Base-by-base conservation (phyloP, 2,329 filamentous ascomycete genomes). In the Talaromyces sp. region DNA sequence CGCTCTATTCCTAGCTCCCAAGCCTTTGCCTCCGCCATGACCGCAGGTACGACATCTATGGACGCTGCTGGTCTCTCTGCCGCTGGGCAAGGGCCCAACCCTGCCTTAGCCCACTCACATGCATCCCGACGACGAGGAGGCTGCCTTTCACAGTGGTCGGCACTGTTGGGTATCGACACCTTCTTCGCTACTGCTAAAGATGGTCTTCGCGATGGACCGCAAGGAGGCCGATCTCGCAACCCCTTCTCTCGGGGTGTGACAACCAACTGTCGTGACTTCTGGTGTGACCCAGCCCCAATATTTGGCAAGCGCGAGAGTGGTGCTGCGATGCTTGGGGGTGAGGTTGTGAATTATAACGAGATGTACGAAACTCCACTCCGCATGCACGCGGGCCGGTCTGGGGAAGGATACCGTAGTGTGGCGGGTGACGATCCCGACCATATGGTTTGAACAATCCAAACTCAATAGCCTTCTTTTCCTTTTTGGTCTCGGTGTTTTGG, bases 211-310 rank as follows among this genome's bases (percentile, higher is more conserved):
- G 74, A 80, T 78, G 74, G 62, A 60, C 74, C 60, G 57, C 73
- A 63, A 54, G 67, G 62, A 75, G 81, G 60, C 58, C 79, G 80
- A 51, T 82, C 82, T 68, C 80, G 80, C 60, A 99, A 97, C 70
- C 92, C 92, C 0, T 99, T 93, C 72, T 93, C 86, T 52, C 82
- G 86, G 29, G 94, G 94, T 7, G 80, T 91, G 35, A 64, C 95
- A n/a, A 83, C 86, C 54, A 99, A 99, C 69, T 99, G 94, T 74
- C 88, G 85, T 61, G 95, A 99, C 73, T 99, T 99, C 71, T 97
- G 92, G 91, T 93, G 89, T 65, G 94, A 97, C 69, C 86, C 90
- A 1, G 87, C 89, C 2, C 89, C 93, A 0, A 72, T 96, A 16
- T 93, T 96, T 69, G 86, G 88, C 10, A 84, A 81, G 63, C 82